Conservation (phyloP, 352 stramenopile species). For the Pythium phragmitis region DNA sequence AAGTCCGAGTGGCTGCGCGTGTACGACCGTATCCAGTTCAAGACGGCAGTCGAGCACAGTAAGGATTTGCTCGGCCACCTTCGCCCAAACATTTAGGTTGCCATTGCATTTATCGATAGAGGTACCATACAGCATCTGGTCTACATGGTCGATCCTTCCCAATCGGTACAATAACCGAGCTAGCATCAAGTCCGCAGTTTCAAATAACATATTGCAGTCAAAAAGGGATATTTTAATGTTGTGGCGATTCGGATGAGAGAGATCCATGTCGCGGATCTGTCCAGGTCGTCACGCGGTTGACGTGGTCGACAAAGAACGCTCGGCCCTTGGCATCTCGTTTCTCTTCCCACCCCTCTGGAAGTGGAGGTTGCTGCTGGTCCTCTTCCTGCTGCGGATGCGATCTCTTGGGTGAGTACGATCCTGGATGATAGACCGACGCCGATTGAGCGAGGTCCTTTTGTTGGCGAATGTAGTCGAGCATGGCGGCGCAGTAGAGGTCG, state of each 20-base stretch:
- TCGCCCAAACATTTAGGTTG: background rate
- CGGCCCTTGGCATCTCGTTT: slow-evolving; percentile 67
- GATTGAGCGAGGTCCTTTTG: slow-evolving; percentile 49
- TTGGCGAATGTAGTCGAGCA: slow-evolving; percentile 72
- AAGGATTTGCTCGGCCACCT: slow-evolving; percentile 41
- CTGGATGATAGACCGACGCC: background rate
- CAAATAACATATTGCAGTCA: background rate
- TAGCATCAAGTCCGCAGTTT: background rate
- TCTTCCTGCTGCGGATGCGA: slow-evolving; percentile 7
- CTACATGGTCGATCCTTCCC: too few relatives aligned
- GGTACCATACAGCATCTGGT: too few relatives aligned
- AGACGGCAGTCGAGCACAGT: slow-evolving; percentile 66
- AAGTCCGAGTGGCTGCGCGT: slow-evolving; percentile 57
- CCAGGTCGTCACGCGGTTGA: slow-evolving; percentile 75
- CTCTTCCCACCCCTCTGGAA: slow-evolving; percentile 71
- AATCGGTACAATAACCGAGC: too few relatives aligned
- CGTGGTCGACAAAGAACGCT: slow-evolving; percentile 75
- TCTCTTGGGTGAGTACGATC: slow-evolving; percentile 4
- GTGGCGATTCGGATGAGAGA: background rate
- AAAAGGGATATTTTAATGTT: background rate
- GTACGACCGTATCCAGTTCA: slow-evolving; percentile 64
- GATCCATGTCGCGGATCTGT: slow-evolving; percentile 38
- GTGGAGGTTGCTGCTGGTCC: slow-evolving; percentile 13
- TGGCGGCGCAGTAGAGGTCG: slow-evolving; percentile 63
- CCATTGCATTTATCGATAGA: too few relatives aligned